Base-by-base conservation (phyloP, 2,329 filamentous ascomycete genomes). In the Aspergillus quadricinctus region DNA sequence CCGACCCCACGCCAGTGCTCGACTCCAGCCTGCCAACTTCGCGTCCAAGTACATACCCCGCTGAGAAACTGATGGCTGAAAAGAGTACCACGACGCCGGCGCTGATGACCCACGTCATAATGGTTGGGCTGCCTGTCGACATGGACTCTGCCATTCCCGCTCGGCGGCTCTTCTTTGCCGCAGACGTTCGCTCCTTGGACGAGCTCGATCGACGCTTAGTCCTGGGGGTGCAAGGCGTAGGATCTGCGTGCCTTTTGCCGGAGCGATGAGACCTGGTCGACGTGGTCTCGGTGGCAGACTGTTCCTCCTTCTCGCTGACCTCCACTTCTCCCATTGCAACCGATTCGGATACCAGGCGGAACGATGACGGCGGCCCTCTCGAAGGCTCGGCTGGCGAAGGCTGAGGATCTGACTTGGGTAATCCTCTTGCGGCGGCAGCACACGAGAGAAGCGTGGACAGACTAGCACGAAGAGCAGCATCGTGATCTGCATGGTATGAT, bases 391-490 rank as follows among this genome's bases (percentile, higher is more conserved):
- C 53, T 21, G 58, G 55, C 5, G 61, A 28, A 0, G 68, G 72
- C 49, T 69, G 69, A 41, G 59, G 68, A 49, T 73, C 76, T 57
- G 66, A 66, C 69, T 94, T 96, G 0, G 88, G 85, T 17, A 94
- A 79, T 3, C 89, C 88, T 46, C 94, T 84, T 1, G 93, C 94
- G 0, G 93, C 94, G 3, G 92, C 92, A 0, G 92, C 93, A 67
- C 91, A 96, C n/a, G 93, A 97, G 11, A 99, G 83, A 11, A 99
- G 82, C 0, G 94, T 97, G 0, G 92, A 96, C n/a, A 99, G 81
- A 50, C 91, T 96, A 21, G 94, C 92, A 35, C 94, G 87, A 10
- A 99, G 81, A 1, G 92, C 94, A 29, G 92, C 94, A 66, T 99
- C 94, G 66, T 97, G 92, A 65, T 97, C 92, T 49, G 90, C 87